These are phyloP conservation scores for Tetratostichococcus sp. DNA, from an alignment of 139 green algal species.

Conservation along the genomic window DNA sequence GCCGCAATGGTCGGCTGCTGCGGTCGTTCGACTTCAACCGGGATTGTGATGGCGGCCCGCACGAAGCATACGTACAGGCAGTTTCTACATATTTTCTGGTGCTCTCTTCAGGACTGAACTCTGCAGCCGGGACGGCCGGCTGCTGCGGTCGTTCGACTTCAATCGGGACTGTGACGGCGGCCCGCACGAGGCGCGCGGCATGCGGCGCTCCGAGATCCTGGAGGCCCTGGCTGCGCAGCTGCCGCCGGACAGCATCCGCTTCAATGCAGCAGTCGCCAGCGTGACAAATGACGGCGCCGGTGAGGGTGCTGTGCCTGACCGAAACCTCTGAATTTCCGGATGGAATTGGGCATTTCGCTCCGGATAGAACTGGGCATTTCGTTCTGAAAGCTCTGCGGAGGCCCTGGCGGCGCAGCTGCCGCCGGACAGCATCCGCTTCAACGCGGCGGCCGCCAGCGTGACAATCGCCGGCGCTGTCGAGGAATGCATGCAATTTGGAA, in stretches of 20 bases:
- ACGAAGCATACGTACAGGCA: no score
- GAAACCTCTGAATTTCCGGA: no score
- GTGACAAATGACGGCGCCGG: not conserved
- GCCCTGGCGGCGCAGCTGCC: slow-evolving; percentile 37
- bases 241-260: slow-evolving; percentile 28
- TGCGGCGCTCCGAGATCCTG: slow-evolving; percentile 45
- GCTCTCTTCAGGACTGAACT: slow-evolving; percentile 14
- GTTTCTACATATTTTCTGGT: no score
- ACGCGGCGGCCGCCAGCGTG: slow-evolving; percentile 10
- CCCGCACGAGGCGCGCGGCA: slow-evolving; percentile 66
- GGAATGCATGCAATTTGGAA: no score
- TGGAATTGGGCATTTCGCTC: no score
- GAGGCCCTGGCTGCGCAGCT: slow-evolving; percentile 37
- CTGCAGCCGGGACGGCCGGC: slow-evolving; percentile 23
- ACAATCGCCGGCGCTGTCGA: no score
- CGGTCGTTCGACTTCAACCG: slow-evolving; percentile 42
- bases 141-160: slow-evolving; percentile 53
- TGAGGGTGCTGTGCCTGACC: no score
- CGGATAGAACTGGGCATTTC: no score
- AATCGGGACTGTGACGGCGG: slow-evolving; percentile 47
- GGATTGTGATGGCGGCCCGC: slow-evolving; percentile 52
- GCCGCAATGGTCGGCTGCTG: slow-evolving; percentile 31
- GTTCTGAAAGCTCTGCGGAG: no score
- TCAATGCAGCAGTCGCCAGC: slow-evolving; percentile 16
- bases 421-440: slow-evolving; percentile 28